phyloP scores from a whole-genome alignment of 2,329 filamentous ascomycete species.

The Colletotrichum sp. region DNA sequence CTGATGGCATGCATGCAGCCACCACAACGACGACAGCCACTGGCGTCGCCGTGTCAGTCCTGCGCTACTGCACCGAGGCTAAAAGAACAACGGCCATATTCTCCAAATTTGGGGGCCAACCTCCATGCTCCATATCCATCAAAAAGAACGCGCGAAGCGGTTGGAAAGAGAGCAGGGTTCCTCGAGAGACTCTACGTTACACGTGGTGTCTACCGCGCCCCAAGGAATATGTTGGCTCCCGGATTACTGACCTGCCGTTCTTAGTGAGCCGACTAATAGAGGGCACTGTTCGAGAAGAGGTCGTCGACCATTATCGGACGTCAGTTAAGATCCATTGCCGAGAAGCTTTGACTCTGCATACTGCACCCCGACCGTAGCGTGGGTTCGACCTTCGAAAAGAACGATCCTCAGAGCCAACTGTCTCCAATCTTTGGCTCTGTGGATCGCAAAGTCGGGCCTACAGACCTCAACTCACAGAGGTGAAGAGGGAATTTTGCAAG shows the following conservation, averaged over 20 bases:
- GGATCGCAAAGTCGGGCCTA: neutral
- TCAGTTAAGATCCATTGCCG: slow-evolving; percentile 1
- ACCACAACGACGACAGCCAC: neutral
- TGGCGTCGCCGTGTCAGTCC: neutral
- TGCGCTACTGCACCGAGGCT: slow-evolving; percentile 15
- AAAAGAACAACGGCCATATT: slow-evolving; percentile 15
- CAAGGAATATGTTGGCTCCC: neutral
- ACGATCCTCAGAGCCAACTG: neutral
- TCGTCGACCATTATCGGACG: neutral
- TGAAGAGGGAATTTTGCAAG: neutral
- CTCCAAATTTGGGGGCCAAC: slow-evolving; percentile 16
- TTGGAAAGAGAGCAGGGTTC: neutral
- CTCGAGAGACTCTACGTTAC: neutral
- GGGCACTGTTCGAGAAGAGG: slow-evolving; percentile 1
- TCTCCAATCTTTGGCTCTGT: neutral
- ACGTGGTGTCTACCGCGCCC: slow-evolving; percentile 1
- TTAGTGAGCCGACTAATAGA: neutral
- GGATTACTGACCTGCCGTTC: neutral
- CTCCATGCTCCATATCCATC: neutral
- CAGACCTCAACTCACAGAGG: neutral
- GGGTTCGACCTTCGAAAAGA: neutral
- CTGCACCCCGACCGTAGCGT: slow-evolving; percentile 7
- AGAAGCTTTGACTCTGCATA: slow-evolving; percentile 14
- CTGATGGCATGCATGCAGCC: slow-evolving; percentile 10
- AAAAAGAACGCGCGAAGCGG: slow-evolving; percentile 2